Conservation (phyloP, 1,284 basidiomycete genomes). For the Cryptococcus sp. region DNA sequence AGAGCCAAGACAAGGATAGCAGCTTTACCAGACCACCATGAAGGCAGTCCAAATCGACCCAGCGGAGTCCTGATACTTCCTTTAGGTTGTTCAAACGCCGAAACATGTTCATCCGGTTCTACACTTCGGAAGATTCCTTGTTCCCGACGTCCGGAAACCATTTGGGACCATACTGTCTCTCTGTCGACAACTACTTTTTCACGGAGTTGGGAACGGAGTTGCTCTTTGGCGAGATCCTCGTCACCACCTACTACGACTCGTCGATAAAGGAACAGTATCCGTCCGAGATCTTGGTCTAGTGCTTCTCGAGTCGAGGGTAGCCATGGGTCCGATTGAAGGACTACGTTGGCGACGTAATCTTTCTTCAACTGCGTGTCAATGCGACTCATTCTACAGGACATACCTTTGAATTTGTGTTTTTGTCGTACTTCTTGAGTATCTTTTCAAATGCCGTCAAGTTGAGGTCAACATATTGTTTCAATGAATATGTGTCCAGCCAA, state of each 20-base stretch:
- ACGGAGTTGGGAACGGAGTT: conserved; percentile 81
- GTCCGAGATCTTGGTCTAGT: conserved; percentile 60
- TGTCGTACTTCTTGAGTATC: conserved; percentile 98
- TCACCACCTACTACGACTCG: conserved; percentile 82
- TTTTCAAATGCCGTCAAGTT: conserved; percentile 95
- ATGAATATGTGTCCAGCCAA: conserved; percentile 77
- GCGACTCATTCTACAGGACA: conserved; percentile 11
- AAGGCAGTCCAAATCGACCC: conserved; percentile 54
- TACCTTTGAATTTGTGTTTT: conserved; percentile 77
- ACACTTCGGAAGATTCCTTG: conserved; percentile 71
- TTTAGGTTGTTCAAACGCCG: conserved; percentile 51
- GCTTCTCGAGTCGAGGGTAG: conserved; percentile 59
- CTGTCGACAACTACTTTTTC: conserved; percentile 61
- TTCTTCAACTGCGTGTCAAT: conserved; percentile 62
- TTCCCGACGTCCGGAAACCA: conserved; percentile 60
- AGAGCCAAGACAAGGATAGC: conserved; percentile 60
- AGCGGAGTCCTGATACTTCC: conserved; percentile 56
- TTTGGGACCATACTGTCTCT: conserved; percentile 84
- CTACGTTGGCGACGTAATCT: conserved; percentile 68
- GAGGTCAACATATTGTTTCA: conserved; percentile 88
- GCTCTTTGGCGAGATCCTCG: conserved; percentile 64
- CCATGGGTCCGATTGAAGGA: conserved; percentile 71
- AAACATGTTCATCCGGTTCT: conserved; percentile 53
- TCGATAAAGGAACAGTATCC: conserved; percentile 72
- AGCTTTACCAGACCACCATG: conserved; percentile 60